Evolutionary conservation across 2,329 filamentous ascomycete genomes (phyloP).

Genomic region (Clonostachys chloroleuca): DNA sequence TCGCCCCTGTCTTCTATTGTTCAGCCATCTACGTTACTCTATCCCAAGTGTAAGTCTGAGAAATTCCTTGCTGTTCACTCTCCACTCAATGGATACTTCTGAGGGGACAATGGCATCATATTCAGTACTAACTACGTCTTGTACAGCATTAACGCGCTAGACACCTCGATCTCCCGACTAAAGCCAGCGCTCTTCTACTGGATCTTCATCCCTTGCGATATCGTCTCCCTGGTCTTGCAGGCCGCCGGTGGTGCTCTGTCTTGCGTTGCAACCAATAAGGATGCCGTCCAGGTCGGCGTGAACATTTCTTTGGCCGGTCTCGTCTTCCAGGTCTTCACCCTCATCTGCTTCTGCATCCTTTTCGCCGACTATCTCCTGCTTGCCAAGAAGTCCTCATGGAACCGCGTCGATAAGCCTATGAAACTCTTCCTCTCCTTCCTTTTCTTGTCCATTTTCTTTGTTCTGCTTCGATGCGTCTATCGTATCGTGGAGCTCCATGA

Average conservation of each 20-base stretch:
- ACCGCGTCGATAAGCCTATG: constrained; percentile 24
- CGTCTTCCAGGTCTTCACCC: constrained; percentile 40
- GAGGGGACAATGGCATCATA: too few species aligned
- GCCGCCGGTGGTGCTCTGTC: constrained; percentile 44
- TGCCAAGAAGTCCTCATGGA: constrained; percentile 8
- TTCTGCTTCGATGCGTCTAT: constrained; percentile 54
- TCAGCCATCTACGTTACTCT: constrained; percentile 18
- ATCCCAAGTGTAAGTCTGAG: constrained; percentile 15
- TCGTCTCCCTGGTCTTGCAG: constrained; percentile 45
- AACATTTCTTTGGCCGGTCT: constrained; percentile 44
- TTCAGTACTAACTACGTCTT: too few species aligned
- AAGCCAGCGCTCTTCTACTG: constrained; percentile 23
- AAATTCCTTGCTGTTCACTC: too few species aligned
- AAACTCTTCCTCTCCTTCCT: constrained; percentile 44
- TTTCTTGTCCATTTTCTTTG: constrained; percentile 44
- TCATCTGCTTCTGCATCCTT: constrained; percentile 34
- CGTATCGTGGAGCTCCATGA: constrained; percentile 53
- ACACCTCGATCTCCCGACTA: constrained; percentile 19
- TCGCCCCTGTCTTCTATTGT: constrained; percentile 20
- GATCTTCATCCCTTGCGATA: constrained; percentile 39
- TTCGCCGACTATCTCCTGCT: constrained; percentile 31
- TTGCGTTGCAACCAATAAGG: constrained; percentile 21
- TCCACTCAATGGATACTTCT: constrained; percentile 12
- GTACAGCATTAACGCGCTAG: constrained; percentile 12
- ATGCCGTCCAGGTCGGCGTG: constrained; percentile 28